Conservation (phyloP, 805 yeast genomes). For the Starmera quercuum region DNA sequence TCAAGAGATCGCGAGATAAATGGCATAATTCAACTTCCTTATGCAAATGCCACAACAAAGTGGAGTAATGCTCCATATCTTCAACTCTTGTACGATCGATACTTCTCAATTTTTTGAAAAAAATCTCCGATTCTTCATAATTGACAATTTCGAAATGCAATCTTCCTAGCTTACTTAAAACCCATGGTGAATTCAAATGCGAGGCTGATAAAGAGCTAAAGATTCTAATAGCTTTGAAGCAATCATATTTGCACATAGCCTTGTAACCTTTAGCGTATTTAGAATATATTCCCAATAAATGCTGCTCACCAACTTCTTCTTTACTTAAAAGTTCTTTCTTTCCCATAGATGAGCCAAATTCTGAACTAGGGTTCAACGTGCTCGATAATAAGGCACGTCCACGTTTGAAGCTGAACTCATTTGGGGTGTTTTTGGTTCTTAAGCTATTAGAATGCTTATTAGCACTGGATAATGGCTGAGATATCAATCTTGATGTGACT, state of each 20-base stretch:
- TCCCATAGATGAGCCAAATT: constrained; percentile 14
- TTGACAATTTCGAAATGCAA: constrained; percentile 82
- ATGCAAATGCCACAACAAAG: constrained; percentile 88
- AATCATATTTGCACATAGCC: constrained; percentile 60
- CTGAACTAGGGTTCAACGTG: constrained; percentile 1
- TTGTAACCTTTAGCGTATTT: constrained; percentile 54
- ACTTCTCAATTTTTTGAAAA: constrained; percentile 53
- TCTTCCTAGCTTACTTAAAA: constrained; percentile 69
- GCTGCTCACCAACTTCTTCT: constrained; percentile 28
- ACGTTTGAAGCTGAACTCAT: constrained; percentile 5
- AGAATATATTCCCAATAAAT: constrained; percentile 39
- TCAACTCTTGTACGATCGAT: constrained; percentile 71
- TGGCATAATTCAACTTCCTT: constrained; percentile 72
- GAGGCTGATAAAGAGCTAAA: constrained; percentile 56
- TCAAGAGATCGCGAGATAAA: constrained; percentile 73
- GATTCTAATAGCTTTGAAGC: constrained; percentile 69
- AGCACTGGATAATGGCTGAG: constrained; percentile 28
- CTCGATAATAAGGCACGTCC: not conserved
- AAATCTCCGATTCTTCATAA: constrained; percentile 65
- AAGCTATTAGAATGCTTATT: not conserved
- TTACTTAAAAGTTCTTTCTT: constrained; percentile 10
- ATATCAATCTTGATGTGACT: constrained; percentile 39
- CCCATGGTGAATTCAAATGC: constrained; percentile 76
- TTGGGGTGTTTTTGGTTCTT: constrained; percentile 1
- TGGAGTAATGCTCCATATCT: constrained; percentile 90